Conservation (phyloP, 805 yeast species). For the Saccharomycopsis sp. region DNA sequence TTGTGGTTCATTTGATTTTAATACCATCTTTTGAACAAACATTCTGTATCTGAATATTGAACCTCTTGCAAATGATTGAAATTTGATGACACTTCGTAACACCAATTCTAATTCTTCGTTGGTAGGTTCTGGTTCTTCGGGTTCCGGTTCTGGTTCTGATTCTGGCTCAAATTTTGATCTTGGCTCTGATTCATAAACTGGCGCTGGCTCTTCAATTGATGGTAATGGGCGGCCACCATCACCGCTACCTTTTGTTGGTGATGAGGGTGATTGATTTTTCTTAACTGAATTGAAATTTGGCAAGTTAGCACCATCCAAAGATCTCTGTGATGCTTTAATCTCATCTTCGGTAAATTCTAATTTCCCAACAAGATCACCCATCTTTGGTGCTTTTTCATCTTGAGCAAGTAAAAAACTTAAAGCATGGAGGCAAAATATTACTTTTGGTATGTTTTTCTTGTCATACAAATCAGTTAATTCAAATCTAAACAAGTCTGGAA, state of each 20-base stretch:
- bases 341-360: conserved; percentile 63
- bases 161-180: conserved; percentile 10
- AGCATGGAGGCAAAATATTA: conserved; percentile 89
- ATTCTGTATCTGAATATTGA: conserved; percentile 55
- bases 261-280: not conserved
- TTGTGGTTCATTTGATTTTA: conserved; percentile 49
- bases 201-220: not conserved
- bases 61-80: conserved; percentile 71
- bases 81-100: conserved; percentile 34
- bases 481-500: conserved; percentile 84
- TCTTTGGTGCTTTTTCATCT: conserved; percentile 49
- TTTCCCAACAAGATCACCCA: conserved; percentile 57
- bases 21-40: conserved; percentile 55
- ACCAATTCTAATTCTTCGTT: conserved; percentile 26
- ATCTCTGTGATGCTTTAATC: conserved; percentile 54
- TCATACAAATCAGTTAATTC: conserved; percentile 93
- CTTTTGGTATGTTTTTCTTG: conserved; percentile 86
- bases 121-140: conserved; percentile 14
- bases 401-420: conserved; percentile 64
- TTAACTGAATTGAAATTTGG: conserved; percentile 67
- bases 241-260: conserved; percentile 13
- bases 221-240: conserved; percentile 14
- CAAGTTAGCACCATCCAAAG: conserved; percentile 58
- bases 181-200: too few species aligned
- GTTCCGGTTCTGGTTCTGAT: conserved; percentile 5